phyloP scores from a whole-genome alignment of 2,329 filamentous ascomycete species.

The Tolypocladium ophioglossoides region DNA sequence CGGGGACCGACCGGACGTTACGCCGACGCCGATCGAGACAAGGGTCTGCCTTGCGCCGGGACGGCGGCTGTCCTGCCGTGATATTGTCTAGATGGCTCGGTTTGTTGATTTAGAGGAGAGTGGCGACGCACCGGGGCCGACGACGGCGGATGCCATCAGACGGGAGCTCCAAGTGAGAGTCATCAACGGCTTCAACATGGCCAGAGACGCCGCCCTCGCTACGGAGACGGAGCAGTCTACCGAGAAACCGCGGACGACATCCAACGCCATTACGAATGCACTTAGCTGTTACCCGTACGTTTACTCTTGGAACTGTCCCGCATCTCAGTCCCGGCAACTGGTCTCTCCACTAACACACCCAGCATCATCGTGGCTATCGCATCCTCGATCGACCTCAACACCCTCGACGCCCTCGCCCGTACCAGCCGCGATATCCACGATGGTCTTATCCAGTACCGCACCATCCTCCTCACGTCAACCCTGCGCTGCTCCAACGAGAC shows the following conservation, averaged over 20 bases:
- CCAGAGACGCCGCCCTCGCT: background rate
- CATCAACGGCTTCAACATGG: background rate
- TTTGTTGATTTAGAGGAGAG: conserved; percentile 12
- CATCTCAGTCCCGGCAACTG: background rate
- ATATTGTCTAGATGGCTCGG: conserved; percentile 8
- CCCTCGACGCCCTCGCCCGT: conserved; percentile 70
- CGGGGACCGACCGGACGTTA: background rate
- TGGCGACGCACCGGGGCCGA: conserved; percentile 2
- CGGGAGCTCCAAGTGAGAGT: conserved; percentile 1
- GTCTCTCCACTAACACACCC: conserved; percentile 6
- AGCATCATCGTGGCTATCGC: conserved; percentile 72
- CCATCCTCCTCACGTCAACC: conserved; percentile 61
- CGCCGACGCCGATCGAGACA: background rate
- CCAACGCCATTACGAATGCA: conserved; percentile 16
- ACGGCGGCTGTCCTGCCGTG: background rate
- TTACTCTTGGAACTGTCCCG: background rate
- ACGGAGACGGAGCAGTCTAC: background rate
- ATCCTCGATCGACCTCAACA: conserved; percentile 72
- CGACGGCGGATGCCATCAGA: conserved; percentile 1
- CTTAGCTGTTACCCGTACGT: conserved; percentile 26
- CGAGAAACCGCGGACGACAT: background rate
- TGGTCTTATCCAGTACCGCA: conserved; percentile 69
- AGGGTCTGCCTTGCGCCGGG: background rate
- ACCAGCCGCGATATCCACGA: conserved; percentile 72
- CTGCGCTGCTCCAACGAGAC: conserved; percentile 71